Evolutionary conservation across 2,329 filamentous ascomycete species (phyloP).

Genomic region (Trichoderma lentiforme): DNA sequence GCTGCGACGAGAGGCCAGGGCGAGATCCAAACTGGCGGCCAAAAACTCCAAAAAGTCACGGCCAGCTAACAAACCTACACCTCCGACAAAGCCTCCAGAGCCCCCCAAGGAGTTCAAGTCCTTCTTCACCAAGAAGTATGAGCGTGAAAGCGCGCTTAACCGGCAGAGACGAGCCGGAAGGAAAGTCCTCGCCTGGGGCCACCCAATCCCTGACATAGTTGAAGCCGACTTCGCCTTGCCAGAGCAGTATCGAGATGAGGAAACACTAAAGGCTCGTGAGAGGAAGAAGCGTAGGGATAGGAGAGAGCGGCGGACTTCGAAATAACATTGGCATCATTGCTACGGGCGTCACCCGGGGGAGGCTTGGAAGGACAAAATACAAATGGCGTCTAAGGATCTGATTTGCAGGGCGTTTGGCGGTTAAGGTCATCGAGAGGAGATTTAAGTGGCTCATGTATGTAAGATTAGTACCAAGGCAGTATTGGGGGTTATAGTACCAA

Average conservation of each 20-base stretch:
- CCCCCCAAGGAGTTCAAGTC: conserved; percentile 69
- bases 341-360: not conserved
- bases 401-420: conserved; percentile 17
- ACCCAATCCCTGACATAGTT: conserved; percentile 68
- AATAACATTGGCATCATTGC: not conserved
- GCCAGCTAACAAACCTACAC: conserved; percentile 26
- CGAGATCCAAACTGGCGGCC: conserved; percentile 45
- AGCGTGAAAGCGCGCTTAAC: conserved; percentile 76
- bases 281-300: conserved; percentile 60
- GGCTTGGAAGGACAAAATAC: not conserved
- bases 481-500: not conserved
- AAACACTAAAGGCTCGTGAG: conserved; percentile 56
- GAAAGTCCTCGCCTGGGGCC: conserved; percentile 75
- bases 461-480: not conserved
- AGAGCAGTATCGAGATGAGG: conserved; percentile 56
- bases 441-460: not conserved
- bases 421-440: conserved; percentile 5
- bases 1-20: conserved; percentile 67
- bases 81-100: conserved; percentile 34
- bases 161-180: conserved; percentile 66
- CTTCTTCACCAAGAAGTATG: conserved; percentile 77
- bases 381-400: conserved; percentile 12
- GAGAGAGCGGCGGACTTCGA: conserved; percentile 46
- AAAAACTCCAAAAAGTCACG: conserved; percentile 34
- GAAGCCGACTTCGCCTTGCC: conserved; percentile 75